Evolutionary conservation across 2,329 filamentous ascomycete genomes (phyloP), one percentile per base, ranked within the genome.

Genomic region (Didymosphaeria variabile): DNA sequence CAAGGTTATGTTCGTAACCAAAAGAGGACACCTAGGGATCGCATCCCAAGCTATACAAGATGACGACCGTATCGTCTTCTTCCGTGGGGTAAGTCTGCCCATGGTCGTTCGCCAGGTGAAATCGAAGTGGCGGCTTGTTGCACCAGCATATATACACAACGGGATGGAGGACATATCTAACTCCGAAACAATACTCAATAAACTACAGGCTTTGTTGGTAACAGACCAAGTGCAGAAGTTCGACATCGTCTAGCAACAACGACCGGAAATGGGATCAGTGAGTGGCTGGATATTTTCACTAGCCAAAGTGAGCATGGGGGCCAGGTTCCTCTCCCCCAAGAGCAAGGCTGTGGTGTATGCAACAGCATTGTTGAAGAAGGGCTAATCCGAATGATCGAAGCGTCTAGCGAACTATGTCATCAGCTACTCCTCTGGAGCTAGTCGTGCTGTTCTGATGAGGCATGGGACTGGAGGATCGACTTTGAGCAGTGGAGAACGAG

Each of bases 71-170:
- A 46, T 58, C 17, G 56, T 21, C 15, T 36, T 53, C 21, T 53
- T 58, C 19, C 36, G 21, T 8, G 56, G 49, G 6, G 45, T 36
- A 3, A 58, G 32, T 17, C 13, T 58, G 26, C 49, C 56, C 13
- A 52, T 58, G 56, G 46, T 58, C 10, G 32, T 58, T 13, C 56
- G 49, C 9, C 17, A 13, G 23, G 17, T 9, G 1, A 15, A 29
- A 12, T 44, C 40, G 5, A 29, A 23, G 3, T 58, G 47, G 47
- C 21, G 34, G n/a, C 42, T 58, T 8, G 26, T 58, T 8, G 56
- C 56, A 15, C 56, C 56, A 23, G 56, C 56, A 13, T 58, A 58
- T 19, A 26, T 58, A 15, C 19, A 58, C n/a, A 36, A 36, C 32
- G 46, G 19, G n/a, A 58, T 53, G 56, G 19, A 29, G 36, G 49